Percentiles rank a stretch among this genome's conserved stretches.
Evolutionary conservation across 805 yeast species (phyloP).

Genomic region (Candida quercuum): DNA sequence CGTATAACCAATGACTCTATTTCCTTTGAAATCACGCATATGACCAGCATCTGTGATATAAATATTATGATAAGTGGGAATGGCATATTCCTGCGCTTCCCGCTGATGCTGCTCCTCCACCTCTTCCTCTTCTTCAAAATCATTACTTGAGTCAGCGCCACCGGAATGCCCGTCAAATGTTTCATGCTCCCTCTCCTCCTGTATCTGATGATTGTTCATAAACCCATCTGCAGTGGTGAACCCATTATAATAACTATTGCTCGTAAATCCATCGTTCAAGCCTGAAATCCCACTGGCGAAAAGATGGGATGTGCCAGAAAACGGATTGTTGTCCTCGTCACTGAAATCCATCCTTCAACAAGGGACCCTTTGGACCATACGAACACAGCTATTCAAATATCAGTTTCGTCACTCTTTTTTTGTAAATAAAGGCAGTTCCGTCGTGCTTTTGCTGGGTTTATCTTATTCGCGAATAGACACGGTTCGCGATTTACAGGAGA

Average conservation of each 20-base stretch:
- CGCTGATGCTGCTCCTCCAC: not conserved
- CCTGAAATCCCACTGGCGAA: slow-evolving; percentile 19
- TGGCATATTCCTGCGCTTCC: not conserved
- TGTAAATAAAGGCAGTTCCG: no score
- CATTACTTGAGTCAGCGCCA: no score
- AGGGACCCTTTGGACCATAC: no score
- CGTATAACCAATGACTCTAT: slow-evolving; percentile 72
- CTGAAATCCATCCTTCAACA: slow-evolving; percentile 6
- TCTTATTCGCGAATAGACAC: no score
- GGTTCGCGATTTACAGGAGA: no score
- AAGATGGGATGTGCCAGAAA: slow-evolving; percentile 23
- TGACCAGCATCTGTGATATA: slow-evolving; percentile 69
- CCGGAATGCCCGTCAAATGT: no score
- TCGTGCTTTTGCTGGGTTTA: no score
- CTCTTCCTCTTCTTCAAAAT: not conserved
- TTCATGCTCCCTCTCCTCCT: not conserved
- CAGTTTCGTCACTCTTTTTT: not conserved
- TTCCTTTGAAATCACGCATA: slow-evolving; percentile 56
- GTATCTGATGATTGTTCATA: not conserved
- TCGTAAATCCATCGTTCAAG: not conserved
- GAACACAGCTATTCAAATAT: not conserved
- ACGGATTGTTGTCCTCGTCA: slow-evolving; percentile 31
- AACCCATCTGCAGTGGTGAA: not conserved
- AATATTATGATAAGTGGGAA: no score
- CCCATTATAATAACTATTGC: not conserved